Evolutionary conservation across 371 early-diverging fungal species (phyloP).

Genomic region (Capillidium rhysosporum): DNA sequence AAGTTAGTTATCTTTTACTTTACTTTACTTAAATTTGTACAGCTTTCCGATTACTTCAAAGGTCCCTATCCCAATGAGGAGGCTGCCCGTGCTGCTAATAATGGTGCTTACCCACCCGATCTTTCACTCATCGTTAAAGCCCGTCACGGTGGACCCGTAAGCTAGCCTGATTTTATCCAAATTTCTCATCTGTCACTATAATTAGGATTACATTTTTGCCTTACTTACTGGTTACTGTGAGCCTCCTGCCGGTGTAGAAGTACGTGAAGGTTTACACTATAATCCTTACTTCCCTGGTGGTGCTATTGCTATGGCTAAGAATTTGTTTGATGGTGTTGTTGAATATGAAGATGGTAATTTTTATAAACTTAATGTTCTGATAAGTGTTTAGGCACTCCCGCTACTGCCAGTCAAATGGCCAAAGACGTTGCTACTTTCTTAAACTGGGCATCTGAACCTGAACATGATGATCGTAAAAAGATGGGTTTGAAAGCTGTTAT

Average conservation of each 20-base stretch:
- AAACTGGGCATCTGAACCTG: slow-evolving; percentile 90
- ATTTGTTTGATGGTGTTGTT: slow-evolving; percentile 81
- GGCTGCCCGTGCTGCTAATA: slow-evolving; percentile 90
- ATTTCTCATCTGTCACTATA: background rate
- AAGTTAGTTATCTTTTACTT: too few species aligned
- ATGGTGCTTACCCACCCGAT: slow-evolving; percentile 92
- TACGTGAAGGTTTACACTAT: slow-evolving; percentile 92
- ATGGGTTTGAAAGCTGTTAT: slow-evolving; percentile 81
- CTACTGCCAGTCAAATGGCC: slow-evolving; percentile 91
- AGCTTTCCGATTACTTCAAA: slow-evolving; percentile 85
- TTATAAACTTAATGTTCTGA: background rate
- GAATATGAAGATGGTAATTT: slow-evolving; percentile 77
- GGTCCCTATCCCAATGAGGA: slow-evolving; percentile 91
- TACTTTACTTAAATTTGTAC: too few species aligned
- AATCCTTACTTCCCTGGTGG: slow-evolving; percentile 99
- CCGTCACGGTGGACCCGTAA: slow-evolving; percentile 79
- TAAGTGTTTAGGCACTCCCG: slow-evolving; percentile 50
- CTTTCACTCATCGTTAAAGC: slow-evolving; percentile 88
- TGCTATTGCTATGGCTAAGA: slow-evolving; percentile 93
- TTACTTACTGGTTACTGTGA: slow-evolving; percentile 90
- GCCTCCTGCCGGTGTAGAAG: slow-evolving; percentile 84
- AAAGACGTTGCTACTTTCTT: slow-evolving; percentile 92
- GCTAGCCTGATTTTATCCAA: slow-evolving; percentile 7
- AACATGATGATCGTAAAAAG: slow-evolving; percentile 91
- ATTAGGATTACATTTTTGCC: slow-evolving; percentile 82